Evolutionary conservation across 352 stramenopile genomes (phyloP).

Genomic region (Plasmopara muralis): DNA sequence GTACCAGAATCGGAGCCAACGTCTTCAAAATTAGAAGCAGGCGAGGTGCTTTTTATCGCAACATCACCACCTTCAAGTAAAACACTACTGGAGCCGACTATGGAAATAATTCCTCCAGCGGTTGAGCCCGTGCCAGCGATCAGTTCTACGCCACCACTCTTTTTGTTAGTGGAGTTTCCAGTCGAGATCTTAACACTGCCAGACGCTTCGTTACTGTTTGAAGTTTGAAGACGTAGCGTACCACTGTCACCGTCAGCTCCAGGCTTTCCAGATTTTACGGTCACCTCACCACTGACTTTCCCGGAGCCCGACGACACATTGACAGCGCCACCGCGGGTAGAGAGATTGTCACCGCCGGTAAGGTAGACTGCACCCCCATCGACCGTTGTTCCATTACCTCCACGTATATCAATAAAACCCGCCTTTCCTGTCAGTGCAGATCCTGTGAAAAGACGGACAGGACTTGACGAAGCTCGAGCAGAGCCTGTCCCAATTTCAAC

Average conservation of each 20-base stretch:
- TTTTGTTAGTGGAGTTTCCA: constrained; percentile 15
- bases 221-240: constrained; percentile 17
- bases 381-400: constrained; percentile 13
- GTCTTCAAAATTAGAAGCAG: constrained; percentile 7
- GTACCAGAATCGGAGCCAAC: constrained; percentile 15
- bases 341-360: constrained; percentile 15
- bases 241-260: constrained; percentile 20
- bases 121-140: constrained; percentile 16
- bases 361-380: constrained; percentile 17
- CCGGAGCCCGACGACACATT: constrained; percentile 17
- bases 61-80: constrained; percentile 18
- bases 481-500: constrained; percentile 27
- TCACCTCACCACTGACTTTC: constrained; percentile 16
- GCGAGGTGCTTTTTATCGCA: constrained; percentile 16
- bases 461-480: constrained; percentile 20
- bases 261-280: constrained; percentile 20
- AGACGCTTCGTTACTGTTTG: constrained; percentile 13
- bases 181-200: constrained; percentile 25
- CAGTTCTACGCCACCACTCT: constrained; percentile 23
- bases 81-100: constrained; percentile 19
- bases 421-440: constrained; percentile 18
- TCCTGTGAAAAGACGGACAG: constrained; percentile 24
- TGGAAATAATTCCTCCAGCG: constrained; percentile 18
- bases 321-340: constrained; percentile 15
- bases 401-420: constrained; percentile 27